phyloP scores from a whole-genome alignment of 2,329 filamentous ascomycete genomes.

The Myriosclerotinia scirpicola region DNA sequence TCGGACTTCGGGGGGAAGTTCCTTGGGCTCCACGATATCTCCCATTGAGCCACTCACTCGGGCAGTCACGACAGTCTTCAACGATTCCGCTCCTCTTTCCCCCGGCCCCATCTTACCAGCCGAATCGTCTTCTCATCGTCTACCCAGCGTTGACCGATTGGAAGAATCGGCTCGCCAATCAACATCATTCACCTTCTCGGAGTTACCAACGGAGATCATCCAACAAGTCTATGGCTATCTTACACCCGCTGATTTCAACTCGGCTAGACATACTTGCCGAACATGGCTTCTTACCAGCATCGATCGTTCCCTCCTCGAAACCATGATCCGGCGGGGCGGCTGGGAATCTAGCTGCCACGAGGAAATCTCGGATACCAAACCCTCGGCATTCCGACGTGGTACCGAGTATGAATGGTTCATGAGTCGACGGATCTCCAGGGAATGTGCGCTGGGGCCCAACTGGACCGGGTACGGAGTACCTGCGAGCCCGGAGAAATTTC shows the following conservation, averaged over 20 bases:
- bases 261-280: slow-evolving; percentile 59
- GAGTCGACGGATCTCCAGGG: slow-evolving; percentile 47
- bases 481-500: not conserved
- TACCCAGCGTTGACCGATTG: slow-evolving; percentile 23
- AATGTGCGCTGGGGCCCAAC: slow-evolving; percentile 43
- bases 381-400: slow-evolving; percentile 23
- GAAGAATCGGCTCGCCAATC: slow-evolving; percentile 28
- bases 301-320: slow-evolving; percentile 49
- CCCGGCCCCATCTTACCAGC: slow-evolving; percentile 25
- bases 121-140: slow-evolving; percentile 10
- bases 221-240: slow-evolving; percentile 43
- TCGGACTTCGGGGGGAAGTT: not conserved
- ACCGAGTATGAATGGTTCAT: slow-evolving; percentile 40
- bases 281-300: slow-evolving; percentile 60
- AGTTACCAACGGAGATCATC: slow-evolving; percentile 43
- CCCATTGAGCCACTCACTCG: slow-evolving; percentile 13
- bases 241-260: slow-evolving; percentile 52
- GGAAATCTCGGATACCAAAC: not conserved
- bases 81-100: slow-evolving; percentile 24
- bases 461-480: slow-evolving; percentile 37
- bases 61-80: slow-evolving; percentile 27
- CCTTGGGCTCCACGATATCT: slow-evolving; percentile 8
- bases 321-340: slow-evolving; percentile 56
- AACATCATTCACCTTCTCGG: slow-evolving; percentile 21
- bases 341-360: slow-evolving; percentile 49